These are phyloP conservation scores for Ramalina intermedia DNA, from an alignment of 495 filamentous ascomycete genomes.

Conservation along the genomic window DNA sequence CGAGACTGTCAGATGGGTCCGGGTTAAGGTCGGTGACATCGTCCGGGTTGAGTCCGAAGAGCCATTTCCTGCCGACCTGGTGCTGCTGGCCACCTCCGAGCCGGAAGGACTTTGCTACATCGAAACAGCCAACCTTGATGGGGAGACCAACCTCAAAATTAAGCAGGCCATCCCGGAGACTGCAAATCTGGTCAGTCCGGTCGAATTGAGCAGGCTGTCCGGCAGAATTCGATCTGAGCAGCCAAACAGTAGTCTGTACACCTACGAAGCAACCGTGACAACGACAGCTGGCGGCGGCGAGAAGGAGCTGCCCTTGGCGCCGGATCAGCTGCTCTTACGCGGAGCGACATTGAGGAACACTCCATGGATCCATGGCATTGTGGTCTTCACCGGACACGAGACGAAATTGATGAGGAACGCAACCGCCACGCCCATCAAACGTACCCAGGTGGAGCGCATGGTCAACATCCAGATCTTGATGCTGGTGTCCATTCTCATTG, in stretches of 20 bases:
- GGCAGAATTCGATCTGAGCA: constrained; percentile 88
- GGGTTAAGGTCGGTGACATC: constrained; percentile 86
- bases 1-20: constrained; percentile 79
- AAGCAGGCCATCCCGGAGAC: constrained; percentile 98
- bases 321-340: constrained; percentile 76
- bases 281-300: constrained; percentile 89
- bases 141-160: constrained; percentile 97
- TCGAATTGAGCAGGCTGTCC: constrained; percentile 71
- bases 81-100: constrained; percentile 85
- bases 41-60: constrained; percentile 91
- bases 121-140: constrained; percentile 95
- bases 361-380: constrained; percentile 91
- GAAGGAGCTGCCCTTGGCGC: constrained; percentile 73
- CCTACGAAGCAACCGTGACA: constrained; percentile 92
- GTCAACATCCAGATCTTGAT: constrained; percentile 89
- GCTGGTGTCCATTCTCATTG: constrained; percentile 70
- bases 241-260: constrained; percentile 96
- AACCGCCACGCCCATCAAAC: constrained; percentile 93
- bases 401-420: constrained; percentile 99
- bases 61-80: constrained; percentile 89
- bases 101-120: constrained; percentile 98
- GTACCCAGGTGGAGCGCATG: constrained; percentile 83
- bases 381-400: constrained; percentile 97
- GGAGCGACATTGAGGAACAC: constrained; percentile 94
- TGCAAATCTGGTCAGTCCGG: constrained; percentile 68